A percentile compares a stretch with the other conserved stretches of the same genome.
phyloP scores from a whole-genome alignment of 192 early-diverging fungal genomes.

The Coemansia nantahalensis region DNA sequence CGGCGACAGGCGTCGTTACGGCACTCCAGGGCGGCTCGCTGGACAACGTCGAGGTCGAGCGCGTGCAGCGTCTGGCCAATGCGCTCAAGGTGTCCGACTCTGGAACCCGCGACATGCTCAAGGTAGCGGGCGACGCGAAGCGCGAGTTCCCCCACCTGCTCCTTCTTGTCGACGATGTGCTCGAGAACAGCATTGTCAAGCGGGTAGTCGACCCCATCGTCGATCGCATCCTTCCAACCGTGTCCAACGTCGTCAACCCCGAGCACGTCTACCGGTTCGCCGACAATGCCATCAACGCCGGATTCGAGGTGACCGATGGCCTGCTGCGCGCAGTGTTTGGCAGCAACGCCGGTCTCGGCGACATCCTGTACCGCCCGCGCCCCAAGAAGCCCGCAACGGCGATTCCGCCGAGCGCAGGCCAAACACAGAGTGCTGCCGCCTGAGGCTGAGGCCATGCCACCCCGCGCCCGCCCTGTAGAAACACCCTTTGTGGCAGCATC shows the following conservation, averaged over 20 bases:
- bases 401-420: constrained; percentile 1
- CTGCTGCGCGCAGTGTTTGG: constrained; percentile 51
- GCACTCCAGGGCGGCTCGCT: constrained; percentile 10
- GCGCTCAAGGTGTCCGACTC: constrained; percentile 48
- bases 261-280: constrained; percentile 48
- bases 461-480: not conserved
- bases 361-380: constrained; percentile 46
- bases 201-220: constrained; percentile 47
- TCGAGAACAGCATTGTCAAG: constrained; percentile 44
- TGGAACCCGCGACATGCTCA: constrained; percentile 47
- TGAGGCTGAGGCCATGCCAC: not conserved
- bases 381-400: constrained; percentile 50
- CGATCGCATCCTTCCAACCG: constrained; percentile 43
- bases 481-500: not conserved
- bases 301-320: constrained; percentile 48
- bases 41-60: constrained; percentile 42
- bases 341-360: constrained; percentile 41
- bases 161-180: constrained; percentile 44
- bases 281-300: constrained; percentile 49
- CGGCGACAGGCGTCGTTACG: not conserved
- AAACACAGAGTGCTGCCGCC: no score
- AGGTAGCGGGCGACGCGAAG: constrained; percentile 43
- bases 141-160: constrained; percentile 50
- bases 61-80: constrained; percentile 44
- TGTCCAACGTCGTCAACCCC: constrained; percentile 45